Percentiles rank a stretch among this genome's conserved stretches.
Evolutionary conservation across 257 asterid species (phyloP).

Genomic region (Echites panduratus): DNA sequence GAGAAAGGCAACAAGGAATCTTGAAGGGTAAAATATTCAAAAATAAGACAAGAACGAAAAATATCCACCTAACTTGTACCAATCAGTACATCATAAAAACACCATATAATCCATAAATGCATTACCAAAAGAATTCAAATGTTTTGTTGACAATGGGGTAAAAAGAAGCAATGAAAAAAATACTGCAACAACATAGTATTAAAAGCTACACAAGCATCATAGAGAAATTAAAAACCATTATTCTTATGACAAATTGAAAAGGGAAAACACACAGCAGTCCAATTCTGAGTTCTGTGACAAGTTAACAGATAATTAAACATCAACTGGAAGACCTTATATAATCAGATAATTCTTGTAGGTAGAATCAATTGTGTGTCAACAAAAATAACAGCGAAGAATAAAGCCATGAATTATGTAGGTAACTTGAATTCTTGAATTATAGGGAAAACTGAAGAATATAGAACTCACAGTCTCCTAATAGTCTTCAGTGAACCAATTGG

Average conservation of each 20-base stretch:
- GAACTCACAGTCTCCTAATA: constrained; percentile 65
- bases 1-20: background rate
- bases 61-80: background rate
- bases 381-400: background rate
- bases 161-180: no score
- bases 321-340: background rate
- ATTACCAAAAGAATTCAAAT: background rate
- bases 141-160: background rate
- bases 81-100: background rate
- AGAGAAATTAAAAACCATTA: background rate
- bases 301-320: background rate
- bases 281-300: background rate
- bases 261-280: background rate
- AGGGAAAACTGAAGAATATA: background rate
- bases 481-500: constrained; percentile 63
- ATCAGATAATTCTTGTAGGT: background rate
- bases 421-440: constrained; percentile 15
- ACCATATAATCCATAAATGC: background rate
- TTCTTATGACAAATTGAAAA: no score
- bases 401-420: background rate
- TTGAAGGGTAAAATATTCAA: background rate
- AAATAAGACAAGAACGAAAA: background rate
- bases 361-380: background rate
- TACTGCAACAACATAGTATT: no score
- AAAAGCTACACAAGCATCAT: background rate